Conservation (phyloP, 106 monocot genomes). For the Ottelia alismoides region DNA sequence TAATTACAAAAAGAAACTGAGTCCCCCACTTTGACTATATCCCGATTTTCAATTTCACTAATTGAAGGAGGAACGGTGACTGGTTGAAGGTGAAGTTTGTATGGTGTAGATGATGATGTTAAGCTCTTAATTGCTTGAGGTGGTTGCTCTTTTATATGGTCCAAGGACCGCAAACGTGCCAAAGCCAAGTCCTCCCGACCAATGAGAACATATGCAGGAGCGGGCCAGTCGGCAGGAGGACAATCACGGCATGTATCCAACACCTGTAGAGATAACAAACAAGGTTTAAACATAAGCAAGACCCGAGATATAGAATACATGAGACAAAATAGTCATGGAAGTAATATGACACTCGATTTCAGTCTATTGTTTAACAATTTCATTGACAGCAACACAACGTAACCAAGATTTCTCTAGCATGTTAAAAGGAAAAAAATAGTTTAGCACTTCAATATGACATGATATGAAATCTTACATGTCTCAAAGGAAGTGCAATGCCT, state of each 20-base stretch:
- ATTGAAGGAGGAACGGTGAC: conserved; percentile 54
- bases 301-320: too few relatives aligned
- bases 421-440: too few relatives aligned
- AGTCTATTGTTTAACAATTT: too few relatives aligned
- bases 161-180: conserved; percentile 24
- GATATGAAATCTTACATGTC: conserved; percentile 52
- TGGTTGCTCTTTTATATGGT: conserved; percentile 12
- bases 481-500: conserved; percentile 84
- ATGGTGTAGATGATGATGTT: conserved; percentile 56
- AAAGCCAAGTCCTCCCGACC: conserved; percentile 89
- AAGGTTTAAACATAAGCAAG: too few relatives aligned
- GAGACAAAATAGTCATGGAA: too few relatives aligned
- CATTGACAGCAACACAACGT: too few relatives aligned
- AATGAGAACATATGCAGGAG: conserved; percentile 78
- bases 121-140: conserved; percentile 33
- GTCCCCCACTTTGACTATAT: conserved; percentile 39
- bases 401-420: too few relatives aligned
- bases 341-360: too few relatives aligned
- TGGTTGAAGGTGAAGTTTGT: conserved; percentile 86
- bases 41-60: conserved; percentile 27
- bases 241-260: conserved; percentile 84
- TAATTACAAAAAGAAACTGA: conserved; percentile 27
- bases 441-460: neutral
- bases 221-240: conserved; percentile 89
- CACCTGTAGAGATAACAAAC: too few relatives aligned